A percentile compares a stretch with the other conserved stretches of the same genome.
phyloP scores from a whole-genome alignment of 2,329 filamentous ascomycete species.

The Fusarium goolgardi region DNA sequence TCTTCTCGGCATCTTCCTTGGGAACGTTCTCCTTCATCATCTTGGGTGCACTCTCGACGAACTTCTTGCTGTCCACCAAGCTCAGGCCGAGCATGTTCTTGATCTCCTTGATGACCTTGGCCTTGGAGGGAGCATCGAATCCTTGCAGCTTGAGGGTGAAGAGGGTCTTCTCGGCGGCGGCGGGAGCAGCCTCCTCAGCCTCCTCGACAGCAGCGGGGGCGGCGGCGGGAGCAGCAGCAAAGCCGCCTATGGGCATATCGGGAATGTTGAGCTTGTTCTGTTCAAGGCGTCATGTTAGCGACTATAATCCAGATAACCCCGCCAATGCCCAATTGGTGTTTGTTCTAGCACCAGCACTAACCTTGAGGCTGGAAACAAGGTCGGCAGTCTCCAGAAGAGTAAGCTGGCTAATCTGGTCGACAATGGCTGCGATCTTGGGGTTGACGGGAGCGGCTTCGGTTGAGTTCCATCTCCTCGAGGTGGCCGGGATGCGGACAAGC shows the following conservation, averaged over 20 bases:
- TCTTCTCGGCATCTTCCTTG: conserved; percentile 99
- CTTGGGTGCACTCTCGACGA: conserved; percentile 98
- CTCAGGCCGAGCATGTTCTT: conserved; percentile 95
- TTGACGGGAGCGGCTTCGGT: conserved; percentile 77
- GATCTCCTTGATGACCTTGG: conserved; percentile 99
- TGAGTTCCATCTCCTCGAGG: conserved; percentile 85
- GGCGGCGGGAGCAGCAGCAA: conserved; percentile 74
- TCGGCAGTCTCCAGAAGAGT: conserved; percentile 97
- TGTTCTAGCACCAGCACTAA: conserved; percentile 54
- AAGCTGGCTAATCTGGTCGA: conserved; percentile 98
- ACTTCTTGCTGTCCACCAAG: conserved; percentile 99
- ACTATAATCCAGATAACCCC: conserved; percentile 2
- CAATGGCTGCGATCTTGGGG: conserved; percentile 93
- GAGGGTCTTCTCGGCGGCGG: conserved; percentile 93
- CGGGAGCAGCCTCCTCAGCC: conserved; percentile 87
- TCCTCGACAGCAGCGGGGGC: conserved; percentile 75
- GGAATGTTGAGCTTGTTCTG: conserved; percentile 97
- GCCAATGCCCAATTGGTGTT: conserved; percentile 27
- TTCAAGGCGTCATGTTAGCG: conserved; percentile 31
- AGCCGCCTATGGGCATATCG: conserved; percentile 94
- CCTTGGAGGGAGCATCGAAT: conserved; percentile 89
- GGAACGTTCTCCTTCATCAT: conserved; percentile 98
- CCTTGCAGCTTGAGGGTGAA: conserved; percentile 96
- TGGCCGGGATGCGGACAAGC: conserved; percentile 57
- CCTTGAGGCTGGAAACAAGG: conserved; percentile 94